These are phyloP conservation scores for Cetradonia linearis DNA, from an alignment of 495 filamentous ascomycete genomes.

Conservation along the genomic window DNA sequence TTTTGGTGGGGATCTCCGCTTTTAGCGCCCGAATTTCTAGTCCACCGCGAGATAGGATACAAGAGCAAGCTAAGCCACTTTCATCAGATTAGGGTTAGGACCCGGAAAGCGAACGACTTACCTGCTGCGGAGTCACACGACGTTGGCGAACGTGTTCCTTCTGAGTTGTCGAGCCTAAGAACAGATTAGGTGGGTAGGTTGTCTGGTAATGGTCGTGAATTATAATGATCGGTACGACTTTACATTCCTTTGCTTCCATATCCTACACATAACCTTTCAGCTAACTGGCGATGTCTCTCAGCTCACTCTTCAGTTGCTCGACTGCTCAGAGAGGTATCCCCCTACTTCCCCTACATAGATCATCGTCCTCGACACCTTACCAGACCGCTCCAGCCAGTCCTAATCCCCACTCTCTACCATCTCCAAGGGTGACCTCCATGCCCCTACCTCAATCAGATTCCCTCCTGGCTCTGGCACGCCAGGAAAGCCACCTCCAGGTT, in stretches of 20 bases:
- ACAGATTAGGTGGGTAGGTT: not conserved
- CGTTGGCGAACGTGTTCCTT: not conserved
- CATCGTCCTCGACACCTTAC: constrained; percentile 3
- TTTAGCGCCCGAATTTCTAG: too few species aligned
- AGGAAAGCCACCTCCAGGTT: constrained; percentile 49
- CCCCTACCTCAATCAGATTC: constrained; percentile 33
- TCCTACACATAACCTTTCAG: not conserved
- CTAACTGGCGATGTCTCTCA: constrained; percentile 16
- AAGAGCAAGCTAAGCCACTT: not conserved
- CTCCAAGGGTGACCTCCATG: constrained; percentile 17
- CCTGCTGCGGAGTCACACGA: not conserved
- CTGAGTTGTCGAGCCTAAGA: not conserved
- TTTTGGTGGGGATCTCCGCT: too few species aligned
- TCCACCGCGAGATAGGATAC: too few species aligned
- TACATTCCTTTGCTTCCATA: not conserved
- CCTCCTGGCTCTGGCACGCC: constrained; percentile 37
- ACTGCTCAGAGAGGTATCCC: constrained; percentile 15
- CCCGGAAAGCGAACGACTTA: not conserved
- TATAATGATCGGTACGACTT: not conserved
- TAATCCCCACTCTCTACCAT: not conserved
- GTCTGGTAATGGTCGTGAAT: not conserved
- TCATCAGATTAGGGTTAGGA: not conserved
- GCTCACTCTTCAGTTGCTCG: constrained; percentile 11
- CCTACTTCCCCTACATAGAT: constrained; percentile 17
- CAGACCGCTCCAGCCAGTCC: constrained; percentile 11